A percentile compares a stretch with the other conserved stretches of the same genome.
Evolutionary conservation across 2,329 filamentous ascomycete genomes (phyloP).

Genomic region (Cladobotryum mycophilum): DNA sequence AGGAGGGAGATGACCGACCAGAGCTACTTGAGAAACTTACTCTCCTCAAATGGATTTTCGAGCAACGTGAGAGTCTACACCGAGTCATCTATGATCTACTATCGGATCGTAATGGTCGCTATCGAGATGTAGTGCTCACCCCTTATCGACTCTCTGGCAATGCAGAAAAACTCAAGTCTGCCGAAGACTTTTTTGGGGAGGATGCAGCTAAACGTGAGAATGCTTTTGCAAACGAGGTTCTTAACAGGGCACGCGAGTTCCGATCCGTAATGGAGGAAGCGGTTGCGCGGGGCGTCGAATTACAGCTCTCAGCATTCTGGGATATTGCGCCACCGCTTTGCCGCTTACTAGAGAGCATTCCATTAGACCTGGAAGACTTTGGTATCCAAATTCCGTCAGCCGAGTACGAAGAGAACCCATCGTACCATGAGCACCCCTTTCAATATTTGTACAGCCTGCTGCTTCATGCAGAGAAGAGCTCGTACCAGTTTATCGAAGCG

Average conservation of each 20-base stretch:
- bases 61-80: conserved; percentile 82
- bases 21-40: conserved; percentile 93
- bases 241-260: conserved; percentile 70
- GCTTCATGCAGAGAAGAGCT: conserved; percentile 82
- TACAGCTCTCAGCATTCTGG: conserved; percentile 93
- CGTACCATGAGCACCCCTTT: conserved; percentile 72
- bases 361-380: conserved; percentile 52
- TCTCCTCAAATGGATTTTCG: conserved; percentile 93
- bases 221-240: conserved; percentile 63
- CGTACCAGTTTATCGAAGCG: conserved; percentile 93
- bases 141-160: conserved; percentile 74
- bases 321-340: conserved; percentile 85
- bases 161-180: conserved; percentile 71
- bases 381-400: conserved; percentile 68
- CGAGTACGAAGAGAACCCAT: conserved; percentile 81
- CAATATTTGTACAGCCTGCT: conserved; percentile 87
- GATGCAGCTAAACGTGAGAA: conserved; percentile 69
- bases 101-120: conserved; percentile 77
- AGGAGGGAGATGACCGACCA: conserved; percentile 91
- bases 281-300: conserved; percentile 79
- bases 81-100: conserved; percentile 80
- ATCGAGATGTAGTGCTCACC: conserved; percentile 73
- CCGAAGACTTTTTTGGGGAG: conserved; percentile 73
- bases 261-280: conserved; percentile 74
- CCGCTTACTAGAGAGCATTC: conserved; percentile 73